Evolutionary conservation across 208 protist species (phyloP).

Genomic region (Sergeia podlipaevii): DNA sequence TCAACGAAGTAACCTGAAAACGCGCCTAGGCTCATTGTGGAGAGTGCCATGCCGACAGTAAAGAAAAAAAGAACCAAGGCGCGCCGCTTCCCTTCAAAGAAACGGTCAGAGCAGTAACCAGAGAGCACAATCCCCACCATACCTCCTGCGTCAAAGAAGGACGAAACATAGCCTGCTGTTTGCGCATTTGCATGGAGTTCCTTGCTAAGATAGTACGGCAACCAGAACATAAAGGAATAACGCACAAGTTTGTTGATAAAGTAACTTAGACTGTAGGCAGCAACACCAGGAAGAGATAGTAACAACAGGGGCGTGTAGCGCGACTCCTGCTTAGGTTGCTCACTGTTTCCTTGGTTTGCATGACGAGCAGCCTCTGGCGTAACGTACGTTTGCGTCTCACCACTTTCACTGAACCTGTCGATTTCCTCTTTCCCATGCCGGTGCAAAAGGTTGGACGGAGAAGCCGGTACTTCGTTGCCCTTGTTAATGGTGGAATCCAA

Average conservation of each 20-base stretch:
- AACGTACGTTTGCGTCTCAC: not conserved
- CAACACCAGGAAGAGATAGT: conserved; percentile 10
- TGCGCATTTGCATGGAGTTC: conserved; percentile 18
- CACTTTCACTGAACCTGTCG: too few species aligned
- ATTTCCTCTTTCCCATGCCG: not conserved
- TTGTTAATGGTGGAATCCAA: conserved; percentile 6
- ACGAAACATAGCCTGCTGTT: conserved; percentile 24
- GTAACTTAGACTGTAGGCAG: conserved; percentile 18
- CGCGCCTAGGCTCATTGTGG: not conserved
- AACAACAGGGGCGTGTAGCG: not conserved
- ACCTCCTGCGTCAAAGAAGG: conserved; percentile 35
- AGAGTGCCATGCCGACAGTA: conserved; percentile 12
- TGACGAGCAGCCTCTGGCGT: too few species aligned
- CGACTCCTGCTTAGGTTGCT: not conserved
- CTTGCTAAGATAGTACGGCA: conserved; percentile 41
- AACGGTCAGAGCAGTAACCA: conserved; percentile 27
- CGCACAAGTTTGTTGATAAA: conserved; percentile 42
- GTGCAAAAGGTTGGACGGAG: too few species aligned
- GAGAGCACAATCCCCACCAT: conserved; percentile 22
- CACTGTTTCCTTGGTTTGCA: too few species aligned
- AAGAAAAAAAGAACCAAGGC: conserved; percentile 18
- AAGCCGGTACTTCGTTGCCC: conserved; percentile 8
- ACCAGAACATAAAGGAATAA: conserved; percentile 41
- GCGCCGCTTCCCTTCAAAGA: conserved; percentile 15
- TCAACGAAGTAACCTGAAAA: conserved; percentile 8